phyloP scores from a whole-genome alignment of 345 rosid genomes.

The Hibiscus trionum region DNA sequence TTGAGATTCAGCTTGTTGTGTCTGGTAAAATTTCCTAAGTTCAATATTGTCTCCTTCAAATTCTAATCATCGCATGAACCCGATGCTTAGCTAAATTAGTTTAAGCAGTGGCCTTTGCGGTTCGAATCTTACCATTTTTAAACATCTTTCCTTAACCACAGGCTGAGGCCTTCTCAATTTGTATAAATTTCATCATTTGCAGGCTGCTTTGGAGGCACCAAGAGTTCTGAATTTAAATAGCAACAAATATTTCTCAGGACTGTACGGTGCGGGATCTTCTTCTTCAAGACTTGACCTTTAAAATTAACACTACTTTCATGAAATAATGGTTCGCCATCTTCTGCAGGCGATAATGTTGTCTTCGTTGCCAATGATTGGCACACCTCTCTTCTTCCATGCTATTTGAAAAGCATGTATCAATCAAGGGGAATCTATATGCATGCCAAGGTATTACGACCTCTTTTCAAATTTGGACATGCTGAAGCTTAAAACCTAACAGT shows the following conservation, averaged over 20 bases:
- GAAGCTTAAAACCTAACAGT: neutral
- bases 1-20: slow-evolving; percentile 83
- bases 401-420: slow-evolving; percentile 61
- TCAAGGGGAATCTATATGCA: slow-evolving; percentile 54
- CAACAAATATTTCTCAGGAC: slow-evolving; percentile 64
- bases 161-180: neutral
- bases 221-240: slow-evolving; percentile 60
- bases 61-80: neutral
- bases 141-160: neutral
- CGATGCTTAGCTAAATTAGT: neutral
- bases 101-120: neutral
- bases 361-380: slow-evolving; percentile 95
- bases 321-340: neutral
- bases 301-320: neutral
- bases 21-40: slow-evolving; percentile 30
- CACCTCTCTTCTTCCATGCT: slow-evolving; percentile 86
- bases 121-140: neutral
- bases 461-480: neutral
- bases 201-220: slow-evolving; percentile 96
- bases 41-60: neutral
- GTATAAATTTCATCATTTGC: slow-evolving; percentile 13
- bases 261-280: slow-evolving; percentile 50
- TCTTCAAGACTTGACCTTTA: neutral
- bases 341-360: slow-evolving; percentile 73
- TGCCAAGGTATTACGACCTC: slow-evolving; percentile 54